Evolutionary conservation across 306 rosid genomes (phyloP).

Genomic region (Gillenia trifoliata): DNA sequence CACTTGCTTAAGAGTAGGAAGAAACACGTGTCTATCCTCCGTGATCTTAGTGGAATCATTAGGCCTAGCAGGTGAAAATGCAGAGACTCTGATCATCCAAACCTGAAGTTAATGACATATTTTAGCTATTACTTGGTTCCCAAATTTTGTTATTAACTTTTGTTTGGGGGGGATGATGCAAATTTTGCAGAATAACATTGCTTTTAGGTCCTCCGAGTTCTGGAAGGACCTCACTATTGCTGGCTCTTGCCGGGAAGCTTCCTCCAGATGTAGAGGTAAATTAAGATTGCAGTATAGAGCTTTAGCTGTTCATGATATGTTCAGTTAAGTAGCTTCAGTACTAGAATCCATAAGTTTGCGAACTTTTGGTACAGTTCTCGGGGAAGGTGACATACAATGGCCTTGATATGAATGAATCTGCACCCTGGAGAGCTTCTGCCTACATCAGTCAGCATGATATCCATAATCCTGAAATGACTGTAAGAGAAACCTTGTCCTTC

Average conservation of each 20-base stretch:
- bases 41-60: slow-evolving; percentile 34
- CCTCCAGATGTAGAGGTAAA: not conserved
- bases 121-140: not conserved
- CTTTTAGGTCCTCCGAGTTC: slow-evolving; percentile 53
- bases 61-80: slow-evolving; percentile 36
- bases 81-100: not conserved
- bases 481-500: slow-evolving; percentile 47
- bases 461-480: slow-evolving; percentile 49
- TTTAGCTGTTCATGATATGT: not conserved
- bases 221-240: slow-evolving; percentile 42
- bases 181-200: slow-evolving; percentile 37
- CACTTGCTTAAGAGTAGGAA: slow-evolving; percentile 29
- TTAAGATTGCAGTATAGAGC: not conserved
- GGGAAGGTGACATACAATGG: slow-evolving; percentile 48
- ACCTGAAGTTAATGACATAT: not conserved
- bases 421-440: slow-evolving; percentile 44
- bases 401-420: slow-evolving; percentile 33
- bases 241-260: slow-evolving; percentile 49
- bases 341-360: not conserved
- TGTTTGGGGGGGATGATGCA: not conserved
- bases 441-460: slow-evolving; percentile 44
- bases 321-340: not conserved
- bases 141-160: no score
- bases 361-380: slow-evolving; percentile 5
- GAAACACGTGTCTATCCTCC: slow-evolving; percentile 27